phyloP scores from a whole-genome alignment of 2,329 filamentous ascomycete species.

The Atkinsonella hypoxylon region DNA sequence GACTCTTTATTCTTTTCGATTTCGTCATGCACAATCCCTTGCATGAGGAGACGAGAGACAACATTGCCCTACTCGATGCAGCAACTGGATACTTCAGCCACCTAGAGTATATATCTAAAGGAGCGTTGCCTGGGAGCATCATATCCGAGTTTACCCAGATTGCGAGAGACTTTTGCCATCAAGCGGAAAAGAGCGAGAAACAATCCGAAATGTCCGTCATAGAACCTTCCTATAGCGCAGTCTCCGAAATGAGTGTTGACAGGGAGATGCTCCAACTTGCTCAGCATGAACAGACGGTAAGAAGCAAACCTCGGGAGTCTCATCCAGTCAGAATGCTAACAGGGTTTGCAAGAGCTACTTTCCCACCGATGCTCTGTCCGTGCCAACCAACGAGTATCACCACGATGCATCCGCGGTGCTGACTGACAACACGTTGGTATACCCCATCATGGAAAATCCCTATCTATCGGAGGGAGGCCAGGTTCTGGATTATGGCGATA shows the following conservation, averaged over 20 bases:
- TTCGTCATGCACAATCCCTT: conserved; percentile 13
- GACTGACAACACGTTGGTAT: background rate
- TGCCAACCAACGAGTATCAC: conserved; percentile 1
- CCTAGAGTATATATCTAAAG: conserved; percentile 6
- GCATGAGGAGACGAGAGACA: conserved; percentile 9
- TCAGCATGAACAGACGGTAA: background rate
- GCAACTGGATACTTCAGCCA: conserved; percentile 10
- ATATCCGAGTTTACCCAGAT: conserved; percentile 4
- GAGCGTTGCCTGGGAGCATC: conserved; percentile 8
- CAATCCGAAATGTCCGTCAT: background rate
- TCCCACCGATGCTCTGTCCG: background rate
- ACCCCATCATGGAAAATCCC: background rate
- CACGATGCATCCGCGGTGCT: background rate
- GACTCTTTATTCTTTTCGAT: conserved; percentile 13
- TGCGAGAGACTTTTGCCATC: conserved; percentile 1
- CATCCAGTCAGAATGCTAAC: background rate
- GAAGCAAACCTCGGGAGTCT: background rate
- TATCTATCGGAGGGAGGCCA: background rate
- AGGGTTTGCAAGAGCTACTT: background rate
- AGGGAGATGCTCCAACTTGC: background rate
- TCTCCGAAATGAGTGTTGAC: background rate
- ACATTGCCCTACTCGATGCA: conserved; percentile 9
- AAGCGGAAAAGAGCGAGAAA: conserved; percentile 1
- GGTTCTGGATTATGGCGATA: conserved; percentile 3
- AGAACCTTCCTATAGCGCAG: background rate